Percentiles rank a stretch among this genome's conserved stretches.
Conservation (phyloP, 805 yeast genomes). For the Blastobotrys peoriensis region DNA sequence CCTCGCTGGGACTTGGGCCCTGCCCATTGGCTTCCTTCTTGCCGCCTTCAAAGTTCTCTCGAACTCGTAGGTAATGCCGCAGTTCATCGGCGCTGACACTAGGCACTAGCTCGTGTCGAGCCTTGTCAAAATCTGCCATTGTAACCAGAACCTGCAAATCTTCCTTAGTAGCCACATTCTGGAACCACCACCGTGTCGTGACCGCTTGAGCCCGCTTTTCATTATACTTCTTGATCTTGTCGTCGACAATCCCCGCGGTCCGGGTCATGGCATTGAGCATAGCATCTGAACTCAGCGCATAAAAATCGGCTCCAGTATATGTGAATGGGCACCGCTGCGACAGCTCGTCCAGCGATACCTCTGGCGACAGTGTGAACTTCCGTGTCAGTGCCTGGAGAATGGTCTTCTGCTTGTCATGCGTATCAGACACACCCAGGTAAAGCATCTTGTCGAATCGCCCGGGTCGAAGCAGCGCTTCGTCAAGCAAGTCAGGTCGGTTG, state of each 20-base stretch:
- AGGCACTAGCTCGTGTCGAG: constrained; percentile 66
- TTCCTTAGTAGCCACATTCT: constrained; percentile 58
- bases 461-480: constrained; percentile 88
- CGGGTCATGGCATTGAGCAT: constrained; percentile 96
- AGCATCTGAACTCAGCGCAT: constrained; percentile 92
- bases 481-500: constrained; percentile 89
- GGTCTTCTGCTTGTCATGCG: constrained; percentile 80
- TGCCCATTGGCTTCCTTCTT: constrained; percentile 27
- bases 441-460: constrained; percentile 95
- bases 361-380: constrained; percentile 52
- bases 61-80: constrained; percentile 70
- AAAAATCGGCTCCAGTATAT: constrained; percentile 97
- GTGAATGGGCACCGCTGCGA: constrained; percentile 76
- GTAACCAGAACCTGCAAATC: constrained; percentile 67
- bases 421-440: constrained; percentile 87
- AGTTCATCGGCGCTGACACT: constrained; percentile 86
- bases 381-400: constrained; percentile 84
- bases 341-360: constrained; percentile 52
- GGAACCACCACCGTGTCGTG: constrained; percentile 86
- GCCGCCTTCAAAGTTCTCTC: constrained; percentile 75
- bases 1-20: neutral
- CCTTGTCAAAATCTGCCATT: constrained; percentile 70
- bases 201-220: constrained; percentile 30
- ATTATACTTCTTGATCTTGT: constrained; percentile 52
- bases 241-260: constrained; percentile 70